A percentile compares a stretch with the other conserved stretches of the same genome.
Evolutionary conservation across 805 yeast species (phyloP).

Genomic region (Candida sithepensis): DNA sequence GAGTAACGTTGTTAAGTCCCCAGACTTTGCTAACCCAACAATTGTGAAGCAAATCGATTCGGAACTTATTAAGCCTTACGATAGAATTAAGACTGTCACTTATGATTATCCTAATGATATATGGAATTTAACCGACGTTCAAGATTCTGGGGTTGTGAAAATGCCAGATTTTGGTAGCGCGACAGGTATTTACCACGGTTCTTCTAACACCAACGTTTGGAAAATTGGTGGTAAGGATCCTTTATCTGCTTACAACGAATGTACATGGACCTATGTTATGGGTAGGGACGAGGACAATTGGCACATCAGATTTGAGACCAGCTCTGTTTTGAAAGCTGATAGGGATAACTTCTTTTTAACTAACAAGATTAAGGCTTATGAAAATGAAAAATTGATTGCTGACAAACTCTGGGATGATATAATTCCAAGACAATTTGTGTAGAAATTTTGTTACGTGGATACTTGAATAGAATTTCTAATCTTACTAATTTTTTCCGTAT

Average conservation of each 20-base stretch:
- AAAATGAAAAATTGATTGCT: slow-evolving; percentile 29
- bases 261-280: slow-evolving; percentile 39
- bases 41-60: slow-evolving; percentile 28
- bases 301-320: slow-evolving; percentile 34
- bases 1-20: slow-evolving; percentile 16
- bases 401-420: slow-evolving; percentile 34
- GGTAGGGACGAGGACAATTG: slow-evolving; percentile 39
- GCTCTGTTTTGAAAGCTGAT: slow-evolving; percentile 32
- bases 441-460: slow-evolving; percentile 7
- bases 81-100: slow-evolving; percentile 23
- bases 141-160: slow-evolving; percentile 34
- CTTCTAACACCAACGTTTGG: slow-evolving; percentile 38
- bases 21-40: slow-evolving; percentile 28
- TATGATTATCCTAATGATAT: slow-evolving; percentile 33
- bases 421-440: slow-evolving; percentile 33
- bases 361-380: slow-evolving; percentile 34
- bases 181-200: slow-evolving; percentile 38
- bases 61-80: slow-evolving; percentile 24
- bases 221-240: slow-evolving; percentile 36
- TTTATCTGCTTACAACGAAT: slow-evolving; percentile 35
- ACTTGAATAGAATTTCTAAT: too few species aligned
- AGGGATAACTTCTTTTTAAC: slow-evolving; percentile 30
- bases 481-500: background rate
- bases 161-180: slow-evolving; percentile 31
- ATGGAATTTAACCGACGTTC: slow-evolving; percentile 33